Evolutionary conservation across 306 rosid genomes (phyloP).

Genomic region (Elaeagnus macrophylla): DNA sequence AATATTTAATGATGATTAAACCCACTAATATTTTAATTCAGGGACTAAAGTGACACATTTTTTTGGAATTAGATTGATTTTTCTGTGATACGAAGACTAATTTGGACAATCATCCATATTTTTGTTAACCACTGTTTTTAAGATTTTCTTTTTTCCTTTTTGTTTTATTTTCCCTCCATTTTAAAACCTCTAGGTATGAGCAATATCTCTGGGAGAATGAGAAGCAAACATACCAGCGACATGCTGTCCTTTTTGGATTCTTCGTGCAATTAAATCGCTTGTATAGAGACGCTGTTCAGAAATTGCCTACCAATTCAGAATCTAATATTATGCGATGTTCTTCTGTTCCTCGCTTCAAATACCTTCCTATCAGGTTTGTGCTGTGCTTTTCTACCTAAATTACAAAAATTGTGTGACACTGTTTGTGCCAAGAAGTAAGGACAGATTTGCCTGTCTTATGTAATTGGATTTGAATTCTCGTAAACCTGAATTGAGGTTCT

Average conservation of each 20-base stretch:
- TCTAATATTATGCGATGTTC: conserved; percentile 95
- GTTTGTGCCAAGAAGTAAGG: background rate
- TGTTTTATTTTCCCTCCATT: background rate
- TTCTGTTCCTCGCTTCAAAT: conserved; percentile 91
- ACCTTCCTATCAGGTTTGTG: conserved; percentile 93
- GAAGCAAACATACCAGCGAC: conserved; percentile 81
- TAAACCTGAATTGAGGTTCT: conserved; percentile 5
- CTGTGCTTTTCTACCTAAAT: conserved; percentile 6
- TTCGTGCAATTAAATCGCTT: conserved; percentile 91
- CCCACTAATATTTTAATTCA: too few relatives aligned
- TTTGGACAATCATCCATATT: too few relatives aligned
- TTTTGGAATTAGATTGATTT: too few relatives aligned
- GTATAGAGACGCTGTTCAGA: conserved; percentile 85
- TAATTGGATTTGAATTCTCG: conserved; percentile 1
- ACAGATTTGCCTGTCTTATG: conserved; percentile 1
- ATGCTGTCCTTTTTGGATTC: conserved; percentile 96
- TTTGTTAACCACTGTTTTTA: background rate
- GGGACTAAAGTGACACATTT: too few relatives aligned
- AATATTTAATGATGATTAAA: too few relatives aligned
- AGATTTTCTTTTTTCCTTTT: conserved; percentile 10
- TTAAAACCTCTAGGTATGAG: conserved; percentile 44
- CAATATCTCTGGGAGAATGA: conserved; percentile 99
- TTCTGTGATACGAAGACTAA: too few relatives aligned
- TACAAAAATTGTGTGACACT: too few relatives aligned
- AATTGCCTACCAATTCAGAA: conserved; percentile 89